Evolutionary conservation across 192 early-diverging fungal species (phyloP).

Genomic region (Coemansia sp.): DNA sequence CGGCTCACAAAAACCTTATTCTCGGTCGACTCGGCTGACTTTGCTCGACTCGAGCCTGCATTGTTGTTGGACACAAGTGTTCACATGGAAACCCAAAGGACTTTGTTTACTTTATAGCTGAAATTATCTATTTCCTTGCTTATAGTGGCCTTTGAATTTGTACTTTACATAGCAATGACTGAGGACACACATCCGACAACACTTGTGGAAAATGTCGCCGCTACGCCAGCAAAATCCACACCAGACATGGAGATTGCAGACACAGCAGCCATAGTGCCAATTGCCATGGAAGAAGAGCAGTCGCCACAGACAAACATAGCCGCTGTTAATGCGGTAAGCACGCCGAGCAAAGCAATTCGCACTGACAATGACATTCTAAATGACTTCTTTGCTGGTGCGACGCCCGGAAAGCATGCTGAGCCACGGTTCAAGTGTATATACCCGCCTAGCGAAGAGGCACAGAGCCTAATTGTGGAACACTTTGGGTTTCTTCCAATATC

Average conservation of each 20-base stretch:
- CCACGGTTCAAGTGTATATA: constrained; percentile 45
- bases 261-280: background rate
- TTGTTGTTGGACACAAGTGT: background rate
- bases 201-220: background rate
- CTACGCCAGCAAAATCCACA: background rate
- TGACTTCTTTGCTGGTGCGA: constrained; percentile 37
- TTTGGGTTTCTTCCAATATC: constrained; percentile 79
- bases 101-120: background rate
- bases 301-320: background rate
- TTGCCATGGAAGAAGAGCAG: constrained; percentile 1
- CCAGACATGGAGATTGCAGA: background rate
- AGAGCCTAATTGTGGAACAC: constrained; percentile 67
- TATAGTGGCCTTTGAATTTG: background rate
- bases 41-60: background rate
- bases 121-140: background rate
- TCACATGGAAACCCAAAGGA: background rate
- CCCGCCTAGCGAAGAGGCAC: constrained; percentile 45
- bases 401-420: constrained; percentile 32
- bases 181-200: background rate
- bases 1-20: background rate
- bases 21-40: background rate
- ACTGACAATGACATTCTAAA: constrained; percentile 5
- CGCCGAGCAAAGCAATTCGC: background rate
- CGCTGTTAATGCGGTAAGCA: background rate
- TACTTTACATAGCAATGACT: background rate